Evolutionary conservation across 73 alveolate species (phyloP).

Genomic region (Blepharisma japonicum): DNA sequence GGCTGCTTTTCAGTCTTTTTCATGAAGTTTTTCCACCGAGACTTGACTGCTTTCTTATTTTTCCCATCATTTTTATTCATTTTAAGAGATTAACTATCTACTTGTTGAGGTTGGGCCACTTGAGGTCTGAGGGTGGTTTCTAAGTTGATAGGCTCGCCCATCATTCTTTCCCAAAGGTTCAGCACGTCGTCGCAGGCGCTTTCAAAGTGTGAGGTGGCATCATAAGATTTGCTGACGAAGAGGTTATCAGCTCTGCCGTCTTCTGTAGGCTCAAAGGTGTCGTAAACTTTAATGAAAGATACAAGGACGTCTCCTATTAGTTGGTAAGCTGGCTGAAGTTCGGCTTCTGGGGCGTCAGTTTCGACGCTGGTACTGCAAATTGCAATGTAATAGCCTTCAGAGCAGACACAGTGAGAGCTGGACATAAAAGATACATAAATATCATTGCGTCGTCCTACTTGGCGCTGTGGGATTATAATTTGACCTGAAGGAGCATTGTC

Average conservation of each 20-base stretch:
- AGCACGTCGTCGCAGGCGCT: conserved; percentile 65
- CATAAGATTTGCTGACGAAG: conserved; percentile 69
- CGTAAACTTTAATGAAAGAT: conserved; percentile 43
- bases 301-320: conserved; percentile 53
- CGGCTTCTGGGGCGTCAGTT: conserved; percentile 60
- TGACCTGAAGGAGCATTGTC: conserved; percentile 88
- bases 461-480: conserved; percentile 94
- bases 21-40: conserved; percentile 25
- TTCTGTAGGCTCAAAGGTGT: conserved; percentile 63
- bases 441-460: conserved; percentile 69
- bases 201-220: conserved; percentile 88
- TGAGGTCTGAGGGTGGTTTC: neutral
- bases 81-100: too few species aligned
- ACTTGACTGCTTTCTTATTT: neutral
- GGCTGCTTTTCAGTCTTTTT: conserved; percentile 7
- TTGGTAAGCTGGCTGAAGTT: conserved; percentile 70
- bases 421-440: conserved; percentile 53
- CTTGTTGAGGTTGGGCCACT: too few species aligned
- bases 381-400: conserved; percentile 80
- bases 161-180: conserved; percentile 46
- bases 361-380: conserved; percentile 84
- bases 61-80: too few species aligned
- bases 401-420: conserved; percentile 55
- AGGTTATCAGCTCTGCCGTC: conserved; percentile 64
- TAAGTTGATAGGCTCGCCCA: conserved; percentile 57